phyloP scores from a whole-genome alignment of 768 basidiomycete genomes.

The Podaxis pistillaris region DNA sequence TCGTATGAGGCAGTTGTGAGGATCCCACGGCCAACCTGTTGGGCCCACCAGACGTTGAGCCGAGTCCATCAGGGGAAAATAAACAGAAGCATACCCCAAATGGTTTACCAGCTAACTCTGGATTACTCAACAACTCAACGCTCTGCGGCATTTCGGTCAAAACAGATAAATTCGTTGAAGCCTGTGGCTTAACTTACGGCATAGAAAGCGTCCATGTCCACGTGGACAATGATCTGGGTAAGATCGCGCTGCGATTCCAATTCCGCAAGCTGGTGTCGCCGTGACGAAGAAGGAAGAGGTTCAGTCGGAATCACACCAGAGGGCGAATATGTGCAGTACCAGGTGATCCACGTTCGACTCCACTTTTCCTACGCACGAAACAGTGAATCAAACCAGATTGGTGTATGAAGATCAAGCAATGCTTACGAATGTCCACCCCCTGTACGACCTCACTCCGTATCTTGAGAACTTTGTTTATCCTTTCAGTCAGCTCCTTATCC shows the following conservation, averaged over 20 bases:
- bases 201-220: slow-evolving; percentile 96
- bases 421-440: slow-evolving; percentile 57
- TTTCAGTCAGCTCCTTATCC: slow-evolving; percentile 79
- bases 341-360: slow-evolving; percentile 68
- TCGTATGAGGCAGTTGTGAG: slow-evolving; percentile 90
- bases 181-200: slow-evolving; percentile 38
- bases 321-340: slow-evolving; percentile 33
- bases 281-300: not conserved
- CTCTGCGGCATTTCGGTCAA: slow-evolving; percentile 32
- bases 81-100: slow-evolving; percentile 55
- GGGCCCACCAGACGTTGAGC: slow-evolving; percentile 17
- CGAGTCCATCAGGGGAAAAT: slow-evolving; percentile 2
- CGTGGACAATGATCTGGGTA: slow-evolving; percentile 83
- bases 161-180: not conserved
- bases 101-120: slow-evolving; percentile 63
- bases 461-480: slow-evolving; percentile 69
- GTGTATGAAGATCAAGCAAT: not conserved
- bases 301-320: slow-evolving; percentile 2
- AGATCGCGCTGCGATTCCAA: slow-evolving; percentile 79
- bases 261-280: slow-evolving; percentile 50
- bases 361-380: slow-evolving; percentile 42
- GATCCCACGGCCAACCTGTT: slow-evolving; percentile 76
- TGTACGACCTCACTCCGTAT: slow-evolving; percentile 57
- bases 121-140: slow-evolving; percentile 70
- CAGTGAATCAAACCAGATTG: slow-evolving; percentile 17